Conservation (phyloP, 768 basidiomycete genomes). For the Naganishia antarctica region DNA sequence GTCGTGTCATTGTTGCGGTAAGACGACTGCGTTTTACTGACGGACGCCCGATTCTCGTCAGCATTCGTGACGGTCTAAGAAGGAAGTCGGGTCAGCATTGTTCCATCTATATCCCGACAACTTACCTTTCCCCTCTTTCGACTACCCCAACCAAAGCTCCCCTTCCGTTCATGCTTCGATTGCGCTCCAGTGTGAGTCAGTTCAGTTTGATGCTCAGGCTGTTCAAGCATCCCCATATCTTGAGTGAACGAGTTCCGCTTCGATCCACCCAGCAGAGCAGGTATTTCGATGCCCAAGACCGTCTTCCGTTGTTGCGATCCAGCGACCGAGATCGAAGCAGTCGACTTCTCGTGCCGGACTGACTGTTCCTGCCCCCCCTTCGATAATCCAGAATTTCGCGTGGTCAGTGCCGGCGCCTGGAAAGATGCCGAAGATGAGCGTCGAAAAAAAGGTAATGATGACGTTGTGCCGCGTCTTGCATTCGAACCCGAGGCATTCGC, state of each 20-base stretch:
- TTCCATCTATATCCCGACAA: not conserved
- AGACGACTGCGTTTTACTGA: not conserved
- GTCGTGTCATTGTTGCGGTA: too few relatives aligned
- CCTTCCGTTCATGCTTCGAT: conserved; percentile 28
- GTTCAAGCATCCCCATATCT: not conserved
- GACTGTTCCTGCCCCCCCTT: conserved; percentile 4
- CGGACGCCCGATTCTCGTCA: not conserved
- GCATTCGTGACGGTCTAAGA: not conserved
- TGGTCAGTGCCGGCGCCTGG: not conserved
- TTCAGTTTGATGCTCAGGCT: not conserved
- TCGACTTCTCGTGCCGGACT: not conserved
- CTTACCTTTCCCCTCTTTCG: conserved; percentile 43
- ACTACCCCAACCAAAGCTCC: conserved; percentile 42
- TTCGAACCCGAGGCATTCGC: not conserved
- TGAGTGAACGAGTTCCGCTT: conserved; percentile 57
- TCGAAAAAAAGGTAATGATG: conserved; percentile 44
- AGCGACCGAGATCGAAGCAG: conserved; percentile 15
- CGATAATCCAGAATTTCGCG: not conserved
- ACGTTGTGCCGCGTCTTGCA: not conserved
- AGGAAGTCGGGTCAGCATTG: not conserved
- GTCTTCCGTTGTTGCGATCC: conserved; percentile 51
- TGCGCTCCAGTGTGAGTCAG: not conserved
- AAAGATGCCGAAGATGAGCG: conserved; percentile 45
- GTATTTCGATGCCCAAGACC: conserved; percentile 71
- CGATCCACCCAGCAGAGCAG: conserved; percentile 74